These are phyloP conservation scores for Letharia lupina DNA, from an alignment of 495 filamentous ascomycete genomes.

Conservation along the genomic window DNA sequence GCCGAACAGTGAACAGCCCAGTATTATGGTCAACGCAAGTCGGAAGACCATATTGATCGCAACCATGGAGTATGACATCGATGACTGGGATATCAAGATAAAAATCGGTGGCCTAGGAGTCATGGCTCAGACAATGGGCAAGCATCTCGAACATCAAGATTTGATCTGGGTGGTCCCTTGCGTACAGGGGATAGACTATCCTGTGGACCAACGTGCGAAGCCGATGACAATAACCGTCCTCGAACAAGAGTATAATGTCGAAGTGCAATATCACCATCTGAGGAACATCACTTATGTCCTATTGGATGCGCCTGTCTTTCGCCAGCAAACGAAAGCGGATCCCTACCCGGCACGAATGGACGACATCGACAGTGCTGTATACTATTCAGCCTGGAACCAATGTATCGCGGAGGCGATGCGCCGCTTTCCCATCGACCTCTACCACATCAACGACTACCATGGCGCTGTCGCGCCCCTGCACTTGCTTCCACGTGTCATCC, in stretches of 20 bases:
- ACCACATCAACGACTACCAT: constrained; percentile 79
- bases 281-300: constrained; percentile 45
- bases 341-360: constrained; percentile 43
- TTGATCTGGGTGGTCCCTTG: constrained; percentile 47
- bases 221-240: constrained; percentile 40
- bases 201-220: constrained; percentile 35
- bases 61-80: constrained; percentile 46
- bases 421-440: constrained; percentile 57
- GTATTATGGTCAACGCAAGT: constrained; percentile 14
- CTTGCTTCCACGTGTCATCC: constrained; percentile 55
- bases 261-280: constrained; percentile 42
- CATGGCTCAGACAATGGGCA: constrained; percentile 45
- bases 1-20: constrained; percentile 15
- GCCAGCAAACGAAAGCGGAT: constrained; percentile 37
- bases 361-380: constrained; percentile 50
- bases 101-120: constrained; percentile 45
- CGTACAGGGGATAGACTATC: constrained; percentile 44
- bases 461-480: constrained; percentile 65
- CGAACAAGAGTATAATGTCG: constrained; percentile 34
- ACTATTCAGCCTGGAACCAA: constrained; percentile 57
- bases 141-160: constrained; percentile 42
- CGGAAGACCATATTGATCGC: constrained; percentile 38
- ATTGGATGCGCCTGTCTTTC: constrained; percentile 41
- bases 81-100: constrained; percentile 43
- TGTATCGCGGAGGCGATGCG: constrained; percentile 52